Evolutionary conservation across 192 early-diverging fungal species (phyloP), one percentile per base, ranked within the genome.

Genomic region (Coemansia sp.): DNA sequence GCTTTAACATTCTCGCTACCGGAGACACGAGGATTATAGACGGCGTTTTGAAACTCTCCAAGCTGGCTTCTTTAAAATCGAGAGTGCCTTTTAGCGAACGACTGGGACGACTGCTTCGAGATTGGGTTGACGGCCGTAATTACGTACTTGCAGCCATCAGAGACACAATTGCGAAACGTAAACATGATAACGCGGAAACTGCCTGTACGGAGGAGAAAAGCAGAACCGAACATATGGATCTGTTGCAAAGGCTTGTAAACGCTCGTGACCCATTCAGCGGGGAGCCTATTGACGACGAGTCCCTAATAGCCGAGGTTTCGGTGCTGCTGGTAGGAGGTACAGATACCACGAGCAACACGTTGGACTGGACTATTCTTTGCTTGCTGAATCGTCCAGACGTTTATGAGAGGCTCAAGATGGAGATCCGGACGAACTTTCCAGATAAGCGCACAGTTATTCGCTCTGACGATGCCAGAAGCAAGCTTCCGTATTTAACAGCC

Each of bases 231-330:
- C n/a, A n/a, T n/a, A n/a, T n/a, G n/a, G n/a, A n/a, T n/a, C n/a
- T 81, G n/a, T 61, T 85, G 61, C 84, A 85, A 44, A 67, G 57
- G 18, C 52, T 85, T 10, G 67, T 85, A 16, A 76, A 85, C 7
- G 75, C 84, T 0, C 46, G 26, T 0, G 84, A 85, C 24, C 70
- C 84, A 2, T 24, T 30, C 1, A 78, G 78, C 14, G 76, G 73
- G 18, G 33, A 66, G 52, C 43, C 36, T 1, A 41, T 85, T 6
- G 48, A 67, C 34, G 46, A 20, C 6, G 41, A 26, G 2, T 21
- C 53, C 4, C 35, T 83, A 60, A 55, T 60, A 0, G 39, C 69
- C 6, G 80, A 85, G 46, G 10, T 39, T 7, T 39, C 38, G 38
- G 5, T 39, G 38, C 5, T 39, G 38, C 38, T 39, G 5, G 5